Evolutionary conservation across 2,329 filamentous ascomycete species (phyloP), one percentile per base, ranked within the genome.

Genomic region (Penicillium italicum): DNA sequence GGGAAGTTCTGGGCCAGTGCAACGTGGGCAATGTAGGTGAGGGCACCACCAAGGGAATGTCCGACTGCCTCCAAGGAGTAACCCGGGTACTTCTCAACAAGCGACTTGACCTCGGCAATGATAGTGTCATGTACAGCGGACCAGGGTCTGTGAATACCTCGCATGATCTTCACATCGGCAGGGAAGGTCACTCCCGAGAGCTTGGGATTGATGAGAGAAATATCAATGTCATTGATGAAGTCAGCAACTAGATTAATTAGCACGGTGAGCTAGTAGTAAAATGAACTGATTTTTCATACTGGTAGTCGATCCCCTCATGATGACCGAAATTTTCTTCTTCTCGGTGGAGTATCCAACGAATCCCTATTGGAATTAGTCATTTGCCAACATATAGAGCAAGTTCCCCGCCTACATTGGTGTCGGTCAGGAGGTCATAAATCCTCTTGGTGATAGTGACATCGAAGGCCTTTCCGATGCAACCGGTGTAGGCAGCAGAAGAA

Each of bases 1-100:
- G 69, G 69, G 54, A 71, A 71, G 43, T 70, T 68, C 33, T 69
- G 63, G 1, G 67, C 56, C 20, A 71, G 57, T 18, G 67, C 68
- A 28, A 71, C 63, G 43, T 70, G 71, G 12, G 68, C 69, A 33
- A 71, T 55, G 43, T 69, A 71, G 1, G 69, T 71, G 10, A 71
- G 63, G 1, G 69, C 34, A 7, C 69, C 69, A 37, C 69, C 69
- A 0, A 71, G 63, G 1, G 69, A 71, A 52, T 72, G 69, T 11
- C 68, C 67, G 16, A 66, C 65, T 5, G 66, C 65, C 40, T 71
- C 67, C 8, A 70, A 46, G 6, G 62, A 64, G 46, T 69, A 71
- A 16, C 61, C 62, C 1, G 68, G 68, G 33, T 69, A 68, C 24
- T 66, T 51, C 5, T 53, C 59, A 6, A 69, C 51, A 10, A 71